A percentile compares a stretch with the other conserved stretches of the same genome.
Evolutionary conservation across 176 grass and related monocot genomes (phyloP).

Genomic region (Poa pratensis): DNA sequence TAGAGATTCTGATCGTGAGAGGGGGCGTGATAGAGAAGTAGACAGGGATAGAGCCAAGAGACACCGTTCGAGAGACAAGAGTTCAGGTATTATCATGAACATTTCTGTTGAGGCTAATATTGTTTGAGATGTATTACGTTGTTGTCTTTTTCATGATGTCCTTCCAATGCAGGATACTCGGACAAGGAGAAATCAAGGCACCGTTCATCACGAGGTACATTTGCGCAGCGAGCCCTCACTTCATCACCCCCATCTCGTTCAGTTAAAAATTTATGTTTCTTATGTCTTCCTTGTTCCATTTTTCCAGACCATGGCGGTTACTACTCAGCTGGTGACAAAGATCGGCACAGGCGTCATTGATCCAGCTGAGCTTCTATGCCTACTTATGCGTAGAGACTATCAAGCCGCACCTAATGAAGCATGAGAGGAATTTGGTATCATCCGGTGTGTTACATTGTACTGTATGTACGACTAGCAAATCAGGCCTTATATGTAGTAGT

Average conservation of each 20-base stretch:
- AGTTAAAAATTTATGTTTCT: not conserved
- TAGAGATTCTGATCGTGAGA: constrained; percentile 69
- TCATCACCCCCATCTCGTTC: not conserved
- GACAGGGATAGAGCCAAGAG: constrained; percentile 60
- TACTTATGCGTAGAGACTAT: not conserved
- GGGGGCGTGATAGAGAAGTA: constrained; percentile 56
- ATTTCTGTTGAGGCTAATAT: constrained; percentile 3
- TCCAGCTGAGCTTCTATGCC: constrained; percentile 1
- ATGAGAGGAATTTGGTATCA: not conserved
- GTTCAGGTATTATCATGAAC: constrained; percentile 63
- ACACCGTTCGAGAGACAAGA: constrained; percentile 64
- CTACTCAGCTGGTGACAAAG: constrained; percentile 74
- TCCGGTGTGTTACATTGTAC: constrained; percentile 5
- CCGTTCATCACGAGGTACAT: constrained; percentile 69
- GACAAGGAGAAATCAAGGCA: constrained; percentile 72
- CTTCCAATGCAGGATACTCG: constrained; percentile 54
- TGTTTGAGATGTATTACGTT: not conserved
- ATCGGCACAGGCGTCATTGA: constrained; percentile 62
- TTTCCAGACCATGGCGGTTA: constrained; percentile 59
- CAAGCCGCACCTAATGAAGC: not conserved
- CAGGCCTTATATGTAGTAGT: not conserved
- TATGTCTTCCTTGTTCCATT: constrained; percentile 12
- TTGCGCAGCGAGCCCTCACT: not conserved
- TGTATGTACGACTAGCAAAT: not conserved
- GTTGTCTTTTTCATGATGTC: constrained; percentile 28